These are phyloP conservation scores for Irpex sp. DNA, from an alignment of 1,284 basidiomycete genomes.

Conservation along the genomic window DNA sequence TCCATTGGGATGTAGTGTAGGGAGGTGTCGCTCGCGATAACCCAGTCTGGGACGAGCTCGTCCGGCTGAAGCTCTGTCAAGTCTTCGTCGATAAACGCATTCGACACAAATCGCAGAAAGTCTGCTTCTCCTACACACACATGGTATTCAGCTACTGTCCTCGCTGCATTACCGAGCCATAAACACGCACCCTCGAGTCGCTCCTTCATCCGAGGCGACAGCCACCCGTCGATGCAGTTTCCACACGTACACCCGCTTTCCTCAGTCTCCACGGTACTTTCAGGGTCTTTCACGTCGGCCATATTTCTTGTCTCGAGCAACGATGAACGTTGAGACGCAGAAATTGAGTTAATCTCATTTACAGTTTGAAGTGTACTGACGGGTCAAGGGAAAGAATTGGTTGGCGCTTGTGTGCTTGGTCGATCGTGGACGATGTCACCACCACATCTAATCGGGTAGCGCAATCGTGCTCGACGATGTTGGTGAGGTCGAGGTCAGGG, in stretches of 20 bases:
- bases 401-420: neutral
- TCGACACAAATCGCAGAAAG: conserved; percentile 4
- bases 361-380: neutral
- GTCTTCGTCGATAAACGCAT: conserved; percentile 4
- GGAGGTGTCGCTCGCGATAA: conserved; percentile 5
- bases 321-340: neutral
- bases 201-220: conserved; percentile 16
- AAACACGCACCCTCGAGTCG: conserved; percentile 14
- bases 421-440: neutral
- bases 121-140: conserved; percentile 3
- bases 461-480: no score
- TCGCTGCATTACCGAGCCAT: neutral
- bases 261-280: neutral
- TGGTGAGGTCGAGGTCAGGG: no score
- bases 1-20: conserved; percentile 16
- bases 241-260: conserved; percentile 14
- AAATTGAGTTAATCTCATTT: neutral
- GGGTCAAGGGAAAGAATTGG: neutral
- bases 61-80: conserved; percentile 3
- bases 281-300: neutral
- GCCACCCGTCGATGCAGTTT: conserved; percentile 17
- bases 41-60: conserved; percentile 11
- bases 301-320: neutral
- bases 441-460: neutral
- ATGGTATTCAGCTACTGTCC: neutral